A percentile compares a stretch with the other conserved stretches of the same genome.
These are phyloP conservation scores for Komagataella pseudopastoris DNA, from an alignment of 805 yeast genomes.

Conservation along the genomic window DNA sequence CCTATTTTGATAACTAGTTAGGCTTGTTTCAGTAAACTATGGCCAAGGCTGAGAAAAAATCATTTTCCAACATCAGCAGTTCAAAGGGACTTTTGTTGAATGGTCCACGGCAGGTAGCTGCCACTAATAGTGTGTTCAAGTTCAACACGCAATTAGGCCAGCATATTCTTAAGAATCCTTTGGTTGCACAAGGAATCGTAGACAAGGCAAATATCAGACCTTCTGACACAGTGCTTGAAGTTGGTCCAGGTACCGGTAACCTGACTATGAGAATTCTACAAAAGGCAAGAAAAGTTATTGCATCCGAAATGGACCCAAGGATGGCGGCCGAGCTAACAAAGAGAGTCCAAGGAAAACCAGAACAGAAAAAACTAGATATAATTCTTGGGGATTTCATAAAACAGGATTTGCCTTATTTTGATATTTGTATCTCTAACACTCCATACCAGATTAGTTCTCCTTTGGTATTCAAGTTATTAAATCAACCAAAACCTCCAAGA, in stretches of 20 bases:
- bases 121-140: slow-evolving; percentile 79
- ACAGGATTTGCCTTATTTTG: slow-evolving; percentile 88
- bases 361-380: slow-evolving; percentile 81
- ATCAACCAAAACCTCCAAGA: slow-evolving; percentile 89
- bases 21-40: slow-evolving; percentile 13
- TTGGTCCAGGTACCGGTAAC: slow-evolving; percentile 99
- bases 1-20: background rate
- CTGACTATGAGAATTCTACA: slow-evolving; percentile 86
- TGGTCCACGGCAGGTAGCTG: slow-evolving; percentile 42
- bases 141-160: slow-evolving; percentile 96
- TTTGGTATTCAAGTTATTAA: slow-evolving; percentile 79
- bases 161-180: slow-evolving; percentile 90
- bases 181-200: slow-evolving; percentile 96
- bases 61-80: slow-evolving; percentile 25
- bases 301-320: slow-evolving; percentile 98
- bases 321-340: slow-evolving; percentile 98
- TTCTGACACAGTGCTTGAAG: slow-evolving; percentile 85
- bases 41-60: slow-evolving; percentile 57
- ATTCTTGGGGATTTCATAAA: slow-evolving; percentile 93
- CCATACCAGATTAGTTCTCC: slow-evolving; percentile 98
- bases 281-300: slow-evolving; percentile 86
- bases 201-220: slow-evolving; percentile 92
- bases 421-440: slow-evolving; percentile 91
- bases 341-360: slow-evolving; percentile 95
- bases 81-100: background rate